Evolutionary conservation across 1,139 yeast species (phyloP).

Genomic region (Blastobotrys indianensis): DNA sequence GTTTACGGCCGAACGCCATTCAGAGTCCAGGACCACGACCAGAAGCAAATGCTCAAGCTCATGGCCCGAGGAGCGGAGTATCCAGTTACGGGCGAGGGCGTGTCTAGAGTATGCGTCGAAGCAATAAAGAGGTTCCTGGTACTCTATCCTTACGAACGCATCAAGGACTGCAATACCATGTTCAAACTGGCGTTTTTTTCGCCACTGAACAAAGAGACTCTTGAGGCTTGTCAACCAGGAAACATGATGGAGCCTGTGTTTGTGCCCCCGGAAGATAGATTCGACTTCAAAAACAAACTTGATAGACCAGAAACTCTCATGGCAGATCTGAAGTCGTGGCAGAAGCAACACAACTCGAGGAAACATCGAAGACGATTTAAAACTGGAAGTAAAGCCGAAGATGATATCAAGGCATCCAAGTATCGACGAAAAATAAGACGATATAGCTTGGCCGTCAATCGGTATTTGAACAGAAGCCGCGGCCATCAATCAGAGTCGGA

Average conservation of each 20-base stretch:
- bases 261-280: constrained; percentile 8
- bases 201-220: constrained; percentile 13
- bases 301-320: constrained; percentile 5
- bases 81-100: constrained; percentile 21
- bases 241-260: constrained; percentile 7
- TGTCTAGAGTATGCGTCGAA: constrained; percentile 20
- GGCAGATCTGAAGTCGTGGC: constrained; percentile 9
- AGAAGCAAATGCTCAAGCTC: constrained; percentile 15
- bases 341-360: constrained; percentile 1
- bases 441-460: constrained; percentile 1
- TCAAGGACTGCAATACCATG: constrained; percentile 16
- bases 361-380: background rate
- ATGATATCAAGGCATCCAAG: background rate
- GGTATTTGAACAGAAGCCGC: background rate
- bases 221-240: constrained; percentile 12
- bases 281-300: constrained; percentile 3
- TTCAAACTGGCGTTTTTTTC: constrained; percentile 21
- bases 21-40: constrained; percentile 45
- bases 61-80: constrained; percentile 17
- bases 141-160: constrained; percentile 20
- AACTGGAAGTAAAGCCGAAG: background rate
- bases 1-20: constrained; percentile 80
- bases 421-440: background rate
- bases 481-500: background rate
- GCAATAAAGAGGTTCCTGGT: constrained; percentile 25